phyloP scores from a whole-genome alignment of 129 eudicot genomes.

The Pulicaria dysenterica region DNA sequence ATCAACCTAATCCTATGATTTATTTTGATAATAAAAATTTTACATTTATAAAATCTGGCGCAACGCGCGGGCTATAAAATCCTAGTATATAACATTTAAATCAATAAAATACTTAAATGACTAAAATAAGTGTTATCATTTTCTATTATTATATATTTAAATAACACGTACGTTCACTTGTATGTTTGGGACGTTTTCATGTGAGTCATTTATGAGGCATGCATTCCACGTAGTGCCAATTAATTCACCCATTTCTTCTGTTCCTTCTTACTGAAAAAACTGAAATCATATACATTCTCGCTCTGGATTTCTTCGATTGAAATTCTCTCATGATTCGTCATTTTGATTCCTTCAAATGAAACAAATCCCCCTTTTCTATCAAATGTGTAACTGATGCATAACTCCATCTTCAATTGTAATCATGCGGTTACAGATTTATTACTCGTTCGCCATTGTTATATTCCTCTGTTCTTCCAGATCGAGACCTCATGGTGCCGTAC shows the following conservation, averaged over 20 bases:
- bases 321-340: constrained; percentile 18
- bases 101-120: no score
- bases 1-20: no score
- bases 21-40: no score
- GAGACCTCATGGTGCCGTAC: constrained; percentile 18
- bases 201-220: constrained; percentile 3
- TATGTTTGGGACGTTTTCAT: not conserved
- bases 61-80: no score
- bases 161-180: no score
- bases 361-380: not conserved
- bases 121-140: no score
- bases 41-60: no score
- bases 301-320: constrained; percentile 3
- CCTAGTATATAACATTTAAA: no score
- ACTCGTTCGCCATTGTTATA: constrained; percentile 4
- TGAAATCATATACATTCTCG: not conserved
- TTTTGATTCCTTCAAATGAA: not conserved
- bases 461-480: constrained; percentile 21
- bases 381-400: constrained; percentile 27
- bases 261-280: not conserved
- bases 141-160: no score
- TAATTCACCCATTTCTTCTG: constrained; percentile 2
- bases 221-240: constrained; percentile 28
- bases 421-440: constrained; percentile 10
- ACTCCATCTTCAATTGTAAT: constrained; percentile 19